Base-by-base conservation (phyloP, 768 basidiomycete species). In the Pisolithus microcarpus region DNA sequence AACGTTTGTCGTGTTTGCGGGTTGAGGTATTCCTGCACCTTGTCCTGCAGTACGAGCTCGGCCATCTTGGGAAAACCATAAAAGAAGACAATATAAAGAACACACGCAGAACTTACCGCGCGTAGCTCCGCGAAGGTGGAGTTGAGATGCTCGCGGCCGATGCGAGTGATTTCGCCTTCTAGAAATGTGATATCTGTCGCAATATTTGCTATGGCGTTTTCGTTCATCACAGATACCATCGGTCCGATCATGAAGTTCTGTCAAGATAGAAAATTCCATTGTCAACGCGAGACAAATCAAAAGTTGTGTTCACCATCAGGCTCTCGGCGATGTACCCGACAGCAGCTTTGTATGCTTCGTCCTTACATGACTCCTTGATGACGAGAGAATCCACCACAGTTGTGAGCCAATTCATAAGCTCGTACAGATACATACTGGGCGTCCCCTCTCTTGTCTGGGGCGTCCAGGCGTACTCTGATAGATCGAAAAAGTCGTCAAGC, bases 381-480 rank as follows among this genome's bases (percentile, higher is more conserved):
- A 77, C 79, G 57, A 85, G 82, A 52, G 82, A 91, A 66, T 98
- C 96, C 44, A 99, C 91, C 50, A 96, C 89, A 1, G 94, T 96
- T 37, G 87, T 94, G 48, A 98, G 76, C 88, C 94, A 99, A 65
- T 92, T 93, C 65, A 95, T 81, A 60, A 98, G 80, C 66, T 97
- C 95, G 64, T 91, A 87, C 3, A 98, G 76, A 68, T 97, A 97
- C 79, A 87, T 86, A 78, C 91, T 94, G 40, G 94, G 91, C 34
- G 81, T 81, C 52, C 78, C 75, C 63, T 89, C 85, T 31, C 81
- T 79, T 10, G 72, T 65, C 31, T 74, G 71, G 8, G 91, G 87
- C 34, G 85, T 87, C 93, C 93, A 98, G 60, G 94, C 84, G 65
- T 97, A 97, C 68, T 95, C 91, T 4, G 94, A 87, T 39, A 95